Base-by-base conservation (phyloP, 371 early-diverging fungal species). In the Blakeslea trispora region DNA sequence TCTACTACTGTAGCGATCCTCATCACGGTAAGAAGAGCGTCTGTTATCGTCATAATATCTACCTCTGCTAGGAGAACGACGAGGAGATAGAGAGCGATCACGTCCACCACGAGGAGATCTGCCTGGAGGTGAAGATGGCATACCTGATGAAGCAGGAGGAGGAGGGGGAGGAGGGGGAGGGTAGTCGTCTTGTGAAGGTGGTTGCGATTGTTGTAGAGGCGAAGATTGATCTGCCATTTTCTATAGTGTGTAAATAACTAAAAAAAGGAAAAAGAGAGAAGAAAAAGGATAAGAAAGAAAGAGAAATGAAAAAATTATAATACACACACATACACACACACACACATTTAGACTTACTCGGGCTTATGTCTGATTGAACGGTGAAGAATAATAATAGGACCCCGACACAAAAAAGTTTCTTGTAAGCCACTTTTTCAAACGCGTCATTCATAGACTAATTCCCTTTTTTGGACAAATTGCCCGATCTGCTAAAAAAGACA, bases 31-130 rank as follows among this genome's bases (percentile, higher is more conserved):
- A 50, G 55, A 56, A 37, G 37, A 37, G 11, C 65, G 55, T 53
- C 65, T 59, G 14, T 37, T 37, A 11, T 65, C 65, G 14, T 65
- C 65, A 31, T 65, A 65, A 45, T 63, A 63, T 63, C 63, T 52
- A 8, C 41, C 40, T 24, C 61, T 42, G 10, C 47, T 47, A 44
- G 81, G 63, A 44, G 76, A 61, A 17, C 66, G 76, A 50, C 72
- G 77, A 49, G 77, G 84, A 17, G 82, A 81, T 61, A 73, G 70
- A 23, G 75, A 82, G 43, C 74, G 70, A 47, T 80, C 81, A 64
- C 75, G 77, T 57, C 69, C 70, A 43, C 68, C 68, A 37, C 14
- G 37, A 48, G 71, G 72, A 42, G 69, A 69, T 35, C 57, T 50
- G 15, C 59, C 47, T 28, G 54, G 44, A 45, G 55, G 49, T 47